Percentiles rank a stretch among this genome's conserved stretches.
These are phyloP conservation scores for Cucumis cinereus DNA, from an alignment of 306 rosid species.

Conservation along the genomic window DNA sequence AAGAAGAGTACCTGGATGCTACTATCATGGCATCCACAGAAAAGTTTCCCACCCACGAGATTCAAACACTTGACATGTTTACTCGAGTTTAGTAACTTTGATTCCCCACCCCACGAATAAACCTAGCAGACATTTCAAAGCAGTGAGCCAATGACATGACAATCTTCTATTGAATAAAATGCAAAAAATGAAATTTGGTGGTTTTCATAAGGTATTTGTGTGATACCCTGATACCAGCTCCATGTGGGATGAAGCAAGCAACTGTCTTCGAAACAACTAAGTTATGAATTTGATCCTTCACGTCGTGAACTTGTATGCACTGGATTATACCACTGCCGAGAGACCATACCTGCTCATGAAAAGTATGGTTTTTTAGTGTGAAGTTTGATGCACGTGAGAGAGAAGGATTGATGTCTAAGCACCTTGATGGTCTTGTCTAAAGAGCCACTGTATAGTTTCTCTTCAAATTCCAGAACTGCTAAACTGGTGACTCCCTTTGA, in stretches of 20 bases:
- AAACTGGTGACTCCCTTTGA: conserved; percentile 62
- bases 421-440: conserved; percentile 73
- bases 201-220: not conserved
- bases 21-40: conserved; percentile 81
- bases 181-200: not conserved
- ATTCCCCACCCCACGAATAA: conserved; percentile 50
- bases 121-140: conserved; percentile 20
- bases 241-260: conserved; percentile 65
- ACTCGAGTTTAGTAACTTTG: conserved; percentile 41
- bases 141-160: not conserved
- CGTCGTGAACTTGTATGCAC: conserved; percentile 49
- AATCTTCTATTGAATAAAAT: not conserved
- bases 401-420: conserved; percentile 6
- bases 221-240: conserved; percentile 63
- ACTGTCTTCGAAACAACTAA: conserved; percentile 32
- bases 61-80: conserved; percentile 71
- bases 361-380: not conserved
- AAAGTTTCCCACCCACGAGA: conserved; percentile 44
- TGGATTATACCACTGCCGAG: conserved; percentile 37
- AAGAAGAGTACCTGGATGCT: conserved; percentile 59
- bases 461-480: conserved; percentile 40
- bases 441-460: conserved; percentile 70
- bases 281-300: conserved; percentile 80
- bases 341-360: conserved; percentile 58
- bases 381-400: not conserved